These are phyloP conservation scores for Aspergillus fischeri DNA, from an alignment of 2,329 filamentous ascomycete species.

Conservation along the genomic window DNA sequence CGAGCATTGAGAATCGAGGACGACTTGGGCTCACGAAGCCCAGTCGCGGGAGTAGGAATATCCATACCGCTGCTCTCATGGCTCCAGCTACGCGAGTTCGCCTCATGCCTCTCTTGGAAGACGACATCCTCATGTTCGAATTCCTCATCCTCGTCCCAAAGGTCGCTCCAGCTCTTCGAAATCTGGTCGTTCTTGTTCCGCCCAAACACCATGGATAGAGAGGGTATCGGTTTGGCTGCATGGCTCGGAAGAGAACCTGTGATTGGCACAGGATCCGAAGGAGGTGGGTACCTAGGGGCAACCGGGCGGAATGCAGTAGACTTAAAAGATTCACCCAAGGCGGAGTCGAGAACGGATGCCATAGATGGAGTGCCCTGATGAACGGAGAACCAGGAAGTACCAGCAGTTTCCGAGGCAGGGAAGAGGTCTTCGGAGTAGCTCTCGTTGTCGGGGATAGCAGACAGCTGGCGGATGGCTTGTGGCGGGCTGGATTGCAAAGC, in stretches of 20 bases:
- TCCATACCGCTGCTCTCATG: slow-evolving; percentile 62
- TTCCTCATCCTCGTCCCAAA: slow-evolving; percentile 88
- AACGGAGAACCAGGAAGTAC: slow-evolving; percentile 71
- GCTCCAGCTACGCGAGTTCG: slow-evolving; percentile 75
- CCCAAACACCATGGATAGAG: slow-evolving; percentile 76
- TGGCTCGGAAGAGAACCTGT: slow-evolving; percentile 69
- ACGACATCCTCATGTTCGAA: slow-evolving; percentile 58
- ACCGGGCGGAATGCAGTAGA: slow-evolving; percentile 55
- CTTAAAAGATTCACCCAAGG: slow-evolving; percentile 74
- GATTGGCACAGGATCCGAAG: slow-evolving; percentile 66
- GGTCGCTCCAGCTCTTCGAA: slow-evolving; percentile 98
- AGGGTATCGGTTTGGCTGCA: slow-evolving; percentile 56
- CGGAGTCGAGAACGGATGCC: slow-evolving; percentile 79
- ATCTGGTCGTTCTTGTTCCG: slow-evolving; percentile 67
- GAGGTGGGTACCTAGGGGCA: slow-evolving; percentile 44
- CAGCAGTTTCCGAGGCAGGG: slow-evolving; percentile 64
- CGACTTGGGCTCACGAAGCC: slow-evolving; percentile 53
- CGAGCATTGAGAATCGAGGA: slow-evolving; percentile 49
- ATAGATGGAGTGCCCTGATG: slow-evolving; percentile 74
- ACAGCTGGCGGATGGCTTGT: slow-evolving; percentile 73
- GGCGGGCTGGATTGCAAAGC: slow-evolving; percentile 73
- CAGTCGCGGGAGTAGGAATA: slow-evolving; percentile 46
- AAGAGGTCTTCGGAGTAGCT: slow-evolving; percentile 83
- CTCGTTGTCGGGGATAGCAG: slow-evolving; percentile 74
- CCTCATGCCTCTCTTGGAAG: slow-evolving; percentile 55